Conservation (phyloP, 495 filamentous ascomycete genomes). For the Daldinia vernicosa region DNA sequence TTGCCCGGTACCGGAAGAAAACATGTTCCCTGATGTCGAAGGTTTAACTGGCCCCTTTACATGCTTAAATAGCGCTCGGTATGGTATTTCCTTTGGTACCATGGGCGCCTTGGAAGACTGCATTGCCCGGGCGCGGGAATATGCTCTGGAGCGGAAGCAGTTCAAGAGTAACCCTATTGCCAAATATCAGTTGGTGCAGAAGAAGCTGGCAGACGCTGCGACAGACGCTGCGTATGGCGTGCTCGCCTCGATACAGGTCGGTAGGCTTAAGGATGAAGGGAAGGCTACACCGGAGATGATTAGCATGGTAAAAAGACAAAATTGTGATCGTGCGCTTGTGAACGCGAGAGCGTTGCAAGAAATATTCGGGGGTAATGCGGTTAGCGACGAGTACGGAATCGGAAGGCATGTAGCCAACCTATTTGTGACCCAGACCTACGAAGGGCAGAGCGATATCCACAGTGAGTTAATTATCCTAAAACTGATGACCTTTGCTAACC, state of each 20-base stretch:
- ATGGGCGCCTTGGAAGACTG: slow-evolving; percentile 96
- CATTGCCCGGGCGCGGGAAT: slow-evolving; percentile 78
- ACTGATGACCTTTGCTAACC: slow-evolving; percentile 30
- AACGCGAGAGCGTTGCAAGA: slow-evolving; percentile 88
- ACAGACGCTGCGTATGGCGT: slow-evolving; percentile 93
- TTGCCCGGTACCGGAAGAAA: slow-evolving; percentile 86
- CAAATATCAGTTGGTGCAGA: slow-evolving; percentile 98
- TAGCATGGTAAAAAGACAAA: slow-evolving; percentile 97
- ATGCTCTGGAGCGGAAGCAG: slow-evolving; percentile 90
- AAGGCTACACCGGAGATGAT: slow-evolving; percentile 95
- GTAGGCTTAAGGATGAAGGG: slow-evolving; percentile 90
- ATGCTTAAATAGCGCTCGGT: slow-evolving; percentile 90
- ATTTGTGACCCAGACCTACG: slow-evolving; percentile 97
- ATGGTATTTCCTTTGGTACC: slow-evolving; percentile 91
- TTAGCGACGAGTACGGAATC: slow-evolving; percentile 95
- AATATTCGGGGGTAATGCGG: slow-evolving; percentile 95
- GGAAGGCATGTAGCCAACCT: slow-evolving; percentile 95
- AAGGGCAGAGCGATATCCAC: slow-evolving; percentile 97
- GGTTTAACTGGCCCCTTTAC: slow-evolving; percentile 90
- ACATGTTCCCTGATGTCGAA: slow-evolving; percentile 93
- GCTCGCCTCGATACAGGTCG: slow-evolving; percentile 86
- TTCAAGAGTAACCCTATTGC: slow-evolving; percentile 96
- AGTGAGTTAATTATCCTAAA: slow-evolving; percentile 63
- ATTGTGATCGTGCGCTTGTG: slow-evolving; percentile 88
- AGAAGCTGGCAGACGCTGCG: slow-evolving; percentile 91